These are phyloP conservation scores for Rhipidocladum racemiflorum DNA, from an alignment of 176 grass and related monocot species.

Conservation along the genomic window DNA sequence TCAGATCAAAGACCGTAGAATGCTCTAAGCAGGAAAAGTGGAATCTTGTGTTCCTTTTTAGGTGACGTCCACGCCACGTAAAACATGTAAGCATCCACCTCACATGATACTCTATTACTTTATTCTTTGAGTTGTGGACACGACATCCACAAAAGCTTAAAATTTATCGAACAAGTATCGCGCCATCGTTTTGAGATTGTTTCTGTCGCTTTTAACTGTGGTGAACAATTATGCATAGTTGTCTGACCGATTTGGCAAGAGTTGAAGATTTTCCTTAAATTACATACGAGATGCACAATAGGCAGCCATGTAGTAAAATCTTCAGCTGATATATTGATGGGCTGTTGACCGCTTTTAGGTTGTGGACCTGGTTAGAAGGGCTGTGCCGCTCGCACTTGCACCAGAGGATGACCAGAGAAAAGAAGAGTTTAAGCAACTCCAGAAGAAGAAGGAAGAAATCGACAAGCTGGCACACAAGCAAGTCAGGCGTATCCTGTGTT, in stretches of 20 bases:
- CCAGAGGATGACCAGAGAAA: constrained; percentile 37
- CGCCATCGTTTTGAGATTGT: background rate
- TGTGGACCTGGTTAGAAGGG: constrained; percentile 61
- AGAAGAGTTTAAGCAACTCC: constrained; percentile 46
- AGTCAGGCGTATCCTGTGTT: constrained; percentile 63
- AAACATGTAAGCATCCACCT: constrained; percentile 5
- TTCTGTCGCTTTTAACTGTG: background rate
- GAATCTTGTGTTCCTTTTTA: constrained; percentile 5
- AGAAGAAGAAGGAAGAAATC: constrained; percentile 59
- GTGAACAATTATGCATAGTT: background rate
- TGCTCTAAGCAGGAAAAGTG: background rate
- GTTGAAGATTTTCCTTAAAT: background rate
- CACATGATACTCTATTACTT: background rate
- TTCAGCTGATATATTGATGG: constrained; percentile 2
- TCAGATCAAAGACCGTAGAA: constrained; percentile 24
- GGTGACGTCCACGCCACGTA: background rate
- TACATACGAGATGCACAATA: background rate
- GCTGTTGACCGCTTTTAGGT: constrained; percentile 34
- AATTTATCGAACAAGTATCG: background rate
- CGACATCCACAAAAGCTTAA: background rate
- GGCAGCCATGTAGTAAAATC: background rate
- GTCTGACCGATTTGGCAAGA: background rate
- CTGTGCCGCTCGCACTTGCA: constrained; percentile 43
- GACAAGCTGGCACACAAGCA: constrained; percentile 65
- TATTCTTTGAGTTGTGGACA: constrained; percentile 2